These are phyloP conservation scores for Hygrophorus russula DNA, from an alignment of 768 basidiomycete species.

Conservation along the genomic window DNA sequence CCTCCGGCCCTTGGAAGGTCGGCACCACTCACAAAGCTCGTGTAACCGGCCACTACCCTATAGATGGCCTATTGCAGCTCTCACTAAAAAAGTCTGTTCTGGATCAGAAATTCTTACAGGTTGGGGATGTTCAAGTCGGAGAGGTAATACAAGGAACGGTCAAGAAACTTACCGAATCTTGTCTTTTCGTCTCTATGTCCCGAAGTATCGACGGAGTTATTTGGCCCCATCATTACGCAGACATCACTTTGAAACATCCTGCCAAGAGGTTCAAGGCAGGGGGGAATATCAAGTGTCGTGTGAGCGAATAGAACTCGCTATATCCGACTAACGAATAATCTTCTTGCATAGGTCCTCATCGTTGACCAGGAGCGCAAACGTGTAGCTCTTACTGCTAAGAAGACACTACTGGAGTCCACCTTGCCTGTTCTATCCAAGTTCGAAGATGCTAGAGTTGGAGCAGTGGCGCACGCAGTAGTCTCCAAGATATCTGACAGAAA, in stretches of 20 bases:
- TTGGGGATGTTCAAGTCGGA: constrained; percentile 75
- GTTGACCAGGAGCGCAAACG: constrained; percentile 76
- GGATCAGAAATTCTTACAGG: constrained; percentile 77
- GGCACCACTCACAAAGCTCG: constrained; percentile 77
- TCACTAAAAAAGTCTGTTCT: constrained; percentile 76
- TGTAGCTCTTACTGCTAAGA: constrained; percentile 84
- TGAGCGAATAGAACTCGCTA: constrained; percentile 23
- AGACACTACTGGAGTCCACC: constrained; percentile 72
- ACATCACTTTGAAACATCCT: constrained; percentile 89
- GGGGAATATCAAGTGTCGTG: constrained; percentile 73
- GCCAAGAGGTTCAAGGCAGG: constrained; percentile 84
- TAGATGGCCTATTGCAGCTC: constrained; percentile 87
- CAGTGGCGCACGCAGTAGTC: constrained; percentile 72
- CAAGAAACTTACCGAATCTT: constrained; percentile 71
- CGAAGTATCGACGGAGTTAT: constrained; percentile 87
- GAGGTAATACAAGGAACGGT: constrained; percentile 81
- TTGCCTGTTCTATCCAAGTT: constrained; percentile 56
- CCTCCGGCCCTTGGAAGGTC: constrained; percentile 71
- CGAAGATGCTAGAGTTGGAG: constrained; percentile 59
- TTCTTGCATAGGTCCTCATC: constrained; percentile 49
- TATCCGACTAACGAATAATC: too few species aligned
- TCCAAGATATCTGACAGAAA: constrained; percentile 74
- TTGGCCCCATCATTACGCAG: constrained; percentile 93
- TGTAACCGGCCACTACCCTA: constrained; percentile 72
- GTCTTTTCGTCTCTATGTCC: constrained; percentile 76